A percentile compares a stretch with the other conserved stretches of the same genome.
Evolutionary conservation across 305 asterid genomes (phyloP).

Genomic region (Solanum aculeatissimum): DNA sequence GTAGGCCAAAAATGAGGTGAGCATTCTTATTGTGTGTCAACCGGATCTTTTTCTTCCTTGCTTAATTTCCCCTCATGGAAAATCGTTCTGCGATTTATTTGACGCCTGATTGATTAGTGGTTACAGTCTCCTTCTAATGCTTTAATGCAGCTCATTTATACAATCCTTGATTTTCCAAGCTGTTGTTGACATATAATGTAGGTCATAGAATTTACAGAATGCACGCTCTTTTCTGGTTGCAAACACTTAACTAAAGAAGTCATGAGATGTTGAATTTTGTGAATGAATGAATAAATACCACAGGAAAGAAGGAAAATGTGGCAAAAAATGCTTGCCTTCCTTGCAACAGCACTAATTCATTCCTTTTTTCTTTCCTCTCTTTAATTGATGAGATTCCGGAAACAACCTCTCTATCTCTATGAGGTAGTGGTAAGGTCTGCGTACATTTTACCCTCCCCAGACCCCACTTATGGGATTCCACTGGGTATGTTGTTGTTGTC

Average conservation of each 20-base stretch:
- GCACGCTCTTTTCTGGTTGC: not conserved
- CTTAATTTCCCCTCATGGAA: not conserved
- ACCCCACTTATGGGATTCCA: no score
- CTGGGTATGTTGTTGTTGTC: no score
- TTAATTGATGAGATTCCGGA: not conserved
- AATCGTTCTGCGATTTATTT: not conserved
- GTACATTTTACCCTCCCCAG: no score
- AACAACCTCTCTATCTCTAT: no score
- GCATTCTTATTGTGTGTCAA: constrained; percentile 1
- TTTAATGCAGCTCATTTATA: not conserved
- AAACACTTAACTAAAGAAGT: not conserved
- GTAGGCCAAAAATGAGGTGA: constrained; percentile 84
- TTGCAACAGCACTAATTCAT: not conserved
- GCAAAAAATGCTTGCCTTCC: not conserved
- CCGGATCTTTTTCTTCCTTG: not conserved
- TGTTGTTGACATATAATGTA: not conserved
- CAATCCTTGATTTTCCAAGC: not conserved
- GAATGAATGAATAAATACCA: not conserved
- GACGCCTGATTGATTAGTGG: not conserved
- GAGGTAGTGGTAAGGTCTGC: no score
- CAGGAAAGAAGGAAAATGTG: not conserved
- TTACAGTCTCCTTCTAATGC: not conserved
- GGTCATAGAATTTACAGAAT: not conserved
- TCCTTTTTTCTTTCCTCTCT: not conserved
- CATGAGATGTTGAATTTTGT: not conserved